phyloP scores from a whole-genome alignment of 352 stramenopile species.

The Nothophytophthora sp. region DNA sequence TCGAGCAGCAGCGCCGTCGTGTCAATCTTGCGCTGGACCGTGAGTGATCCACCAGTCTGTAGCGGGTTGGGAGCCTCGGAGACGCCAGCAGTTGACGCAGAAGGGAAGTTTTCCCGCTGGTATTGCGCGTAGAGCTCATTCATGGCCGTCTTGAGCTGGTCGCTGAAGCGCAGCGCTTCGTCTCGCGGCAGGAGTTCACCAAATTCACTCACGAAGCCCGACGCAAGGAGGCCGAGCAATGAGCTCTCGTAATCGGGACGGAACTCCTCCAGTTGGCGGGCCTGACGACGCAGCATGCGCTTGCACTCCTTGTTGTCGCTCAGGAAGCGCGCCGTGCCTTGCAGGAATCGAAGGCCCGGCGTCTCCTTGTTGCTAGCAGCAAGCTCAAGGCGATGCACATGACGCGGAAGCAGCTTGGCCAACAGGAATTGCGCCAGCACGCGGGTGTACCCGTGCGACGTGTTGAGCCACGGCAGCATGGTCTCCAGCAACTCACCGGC shows the following conservation, averaged over 20 bases:
- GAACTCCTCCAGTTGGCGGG: slow-evolving; percentile 61
- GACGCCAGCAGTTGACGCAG: background rate
- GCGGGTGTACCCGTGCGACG: slow-evolving; percentile 80
- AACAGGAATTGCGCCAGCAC: slow-evolving; percentile 79
- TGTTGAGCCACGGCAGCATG: slow-evolving; percentile 78
- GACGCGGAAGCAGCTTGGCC: slow-evolving; percentile 60
- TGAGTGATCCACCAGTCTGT: slow-evolving; percentile 12
- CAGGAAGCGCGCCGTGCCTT: slow-evolving; percentile 56
- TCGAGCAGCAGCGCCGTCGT: slow-evolving; percentile 60
- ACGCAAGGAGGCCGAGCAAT: slow-evolving; percentile 67
- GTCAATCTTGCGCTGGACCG: slow-evolving; percentile 84
- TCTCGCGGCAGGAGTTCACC: slow-evolving; percentile 67
- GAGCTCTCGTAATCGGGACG: slow-evolving; percentile 70
- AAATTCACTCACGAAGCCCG: slow-evolving; percentile 70
- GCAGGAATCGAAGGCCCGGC: slow-evolving; percentile 47
- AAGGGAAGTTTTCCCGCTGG: slow-evolving; percentile 59
- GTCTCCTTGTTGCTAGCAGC: slow-evolving; percentile 1
- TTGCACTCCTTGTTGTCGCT: slow-evolving; percentile 87
- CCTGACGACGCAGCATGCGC: slow-evolving; percentile 77
- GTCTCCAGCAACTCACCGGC: slow-evolving; percentile 39
- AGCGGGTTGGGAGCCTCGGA: too few relatives aligned
- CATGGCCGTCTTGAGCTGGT: slow-evolving; percentile 67
- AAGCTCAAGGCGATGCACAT: slow-evolving; percentile 39
- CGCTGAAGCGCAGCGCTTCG: slow-evolving; percentile 50
- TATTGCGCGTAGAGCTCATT: slow-evolving; percentile 76